Evolutionary conservation across 805 yeast genomes (phyloP).

Genomic region (Candida piceae): DNA sequence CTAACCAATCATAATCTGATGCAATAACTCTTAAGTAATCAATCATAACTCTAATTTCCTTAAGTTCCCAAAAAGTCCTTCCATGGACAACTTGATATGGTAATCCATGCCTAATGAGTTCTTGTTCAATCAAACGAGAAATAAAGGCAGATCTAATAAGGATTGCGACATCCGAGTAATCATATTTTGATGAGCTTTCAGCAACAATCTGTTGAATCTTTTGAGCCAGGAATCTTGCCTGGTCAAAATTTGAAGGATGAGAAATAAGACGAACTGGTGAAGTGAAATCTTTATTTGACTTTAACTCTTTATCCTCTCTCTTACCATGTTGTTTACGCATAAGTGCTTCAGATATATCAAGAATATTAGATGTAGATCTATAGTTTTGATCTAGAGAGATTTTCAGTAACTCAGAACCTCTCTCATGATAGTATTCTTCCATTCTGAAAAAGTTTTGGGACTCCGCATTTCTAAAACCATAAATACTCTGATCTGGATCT

Average conservation of each 20-base stretch:
- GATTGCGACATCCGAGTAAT: conserved; percentile 62
- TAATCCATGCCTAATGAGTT: conserved; percentile 46
- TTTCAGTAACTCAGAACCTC: conserved; percentile 13
- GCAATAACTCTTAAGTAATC: conserved; percentile 62
- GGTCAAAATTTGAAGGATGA: conserved; percentile 15
- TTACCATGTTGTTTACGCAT: conserved; percentile 54
- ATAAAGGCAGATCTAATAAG: conserved; percentile 62
- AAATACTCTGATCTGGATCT: conserved; percentile 94
- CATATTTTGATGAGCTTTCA: conserved; percentile 38
- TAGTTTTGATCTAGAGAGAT: conserved; percentile 64
- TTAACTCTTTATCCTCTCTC: conserved; percentile 39
- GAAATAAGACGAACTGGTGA: conserved; percentile 44
- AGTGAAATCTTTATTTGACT: conserved; percentile 39
- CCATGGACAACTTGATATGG: conserved; percentile 73
- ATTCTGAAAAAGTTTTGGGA: conserved; percentile 59
- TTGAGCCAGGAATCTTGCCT: neutral
- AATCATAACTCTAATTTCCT: conserved; percentile 58
- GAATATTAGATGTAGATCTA: conserved; percentile 67
- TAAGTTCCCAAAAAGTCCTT: conserved; percentile 71
- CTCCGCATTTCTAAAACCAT: conserved; percentile 81
- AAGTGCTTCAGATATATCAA: conserved; percentile 57
- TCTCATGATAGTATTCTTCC: conserved; percentile 32
- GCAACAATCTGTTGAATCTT: conserved; percentile 38
- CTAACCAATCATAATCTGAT: conserved; percentile 53
- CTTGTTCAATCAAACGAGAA: conserved; percentile 60